Percentiles rank a stretch among this genome's conserved stretches.
Conservation (phyloP, 2,329 filamentous ascomycete species). For the Colletotrichum zoysiae region DNA sequence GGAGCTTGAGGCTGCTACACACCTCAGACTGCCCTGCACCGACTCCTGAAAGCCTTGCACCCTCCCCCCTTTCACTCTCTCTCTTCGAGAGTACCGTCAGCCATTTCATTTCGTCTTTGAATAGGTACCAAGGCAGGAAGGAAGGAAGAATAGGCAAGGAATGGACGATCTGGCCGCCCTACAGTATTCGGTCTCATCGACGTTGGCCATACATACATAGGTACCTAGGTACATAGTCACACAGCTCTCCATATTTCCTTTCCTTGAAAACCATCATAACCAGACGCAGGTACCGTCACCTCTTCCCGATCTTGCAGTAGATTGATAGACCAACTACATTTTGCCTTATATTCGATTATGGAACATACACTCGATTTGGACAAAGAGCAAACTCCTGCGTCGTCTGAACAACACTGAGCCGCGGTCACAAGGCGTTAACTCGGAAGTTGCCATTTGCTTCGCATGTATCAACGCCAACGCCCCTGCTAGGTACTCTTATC, state of each 20-base stretch:
- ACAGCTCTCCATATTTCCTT: not conserved
- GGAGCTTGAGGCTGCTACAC: constrained; percentile 37
- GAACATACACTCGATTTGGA: not conserved
- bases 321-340: not conserved
- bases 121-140: not conserved
- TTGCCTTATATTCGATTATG: not conserved
- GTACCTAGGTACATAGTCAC: not conserved
- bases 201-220: not conserved
- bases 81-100: not conserved
- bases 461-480: not conserved
- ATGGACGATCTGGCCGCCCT: constrained; percentile 2
- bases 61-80: not conserved
- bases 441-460: constrained; percentile 10
- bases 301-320: not conserved
- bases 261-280: not conserved
- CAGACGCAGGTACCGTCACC: not conserved
- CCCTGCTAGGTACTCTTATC: constrained; percentile 9
- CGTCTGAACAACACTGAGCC: constrained; percentile 33
- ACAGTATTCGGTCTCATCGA: not conserved
- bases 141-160: not conserved
- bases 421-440: not conserved
- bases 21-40: constrained; percentile 28
- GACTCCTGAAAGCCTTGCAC: constrained; percentile 1
- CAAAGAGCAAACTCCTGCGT: constrained; percentile 18
- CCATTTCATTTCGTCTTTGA: not conserved